These are phyloP conservation scores for Tulasnella sp. DNA, from an alignment of 768 basidiomycete species.

Conservation along the genomic window DNA sequence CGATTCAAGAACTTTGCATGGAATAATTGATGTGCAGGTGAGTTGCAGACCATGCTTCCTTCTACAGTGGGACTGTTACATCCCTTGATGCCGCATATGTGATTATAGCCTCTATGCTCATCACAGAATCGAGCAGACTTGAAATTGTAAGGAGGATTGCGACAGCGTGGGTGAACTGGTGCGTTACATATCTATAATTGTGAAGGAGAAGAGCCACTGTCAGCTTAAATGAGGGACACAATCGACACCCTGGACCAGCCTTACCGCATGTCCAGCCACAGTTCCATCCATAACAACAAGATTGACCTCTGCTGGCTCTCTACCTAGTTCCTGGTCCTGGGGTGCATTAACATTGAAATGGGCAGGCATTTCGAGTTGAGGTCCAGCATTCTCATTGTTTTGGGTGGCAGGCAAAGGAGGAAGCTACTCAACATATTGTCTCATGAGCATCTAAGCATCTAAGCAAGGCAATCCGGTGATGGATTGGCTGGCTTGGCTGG, in stretches of 20 bases:
- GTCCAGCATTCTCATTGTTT: too few relatives aligned
- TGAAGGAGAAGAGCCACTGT: slow-evolving; percentile 16
- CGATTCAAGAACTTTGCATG: slow-evolving; percentile 15
- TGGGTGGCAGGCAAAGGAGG: too few relatives aligned
- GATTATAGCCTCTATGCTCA: slow-evolving; percentile 17
- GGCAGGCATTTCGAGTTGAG: too few relatives aligned
- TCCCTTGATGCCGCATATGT: slow-evolving; percentile 23
- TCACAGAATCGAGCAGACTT: slow-evolving; percentile 25
- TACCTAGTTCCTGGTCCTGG: background rate
- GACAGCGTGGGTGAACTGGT: slow-evolving; percentile 20
- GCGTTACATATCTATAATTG: slow-evolving; percentile 15
- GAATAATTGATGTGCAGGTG: slow-evolving; percentile 19
- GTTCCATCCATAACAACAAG: slow-evolving; percentile 29
- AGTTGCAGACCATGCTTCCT: slow-evolving; percentile 19
- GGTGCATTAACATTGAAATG: too few relatives aligned
- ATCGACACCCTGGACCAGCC: slow-evolving; percentile 5
- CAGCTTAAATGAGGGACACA: too few relatives aligned
- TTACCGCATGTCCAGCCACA: slow-evolving; percentile 21
- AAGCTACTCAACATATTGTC: too few relatives aligned
- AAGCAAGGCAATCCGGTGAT: too few relatives aligned
- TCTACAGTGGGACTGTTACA: slow-evolving; percentile 17
- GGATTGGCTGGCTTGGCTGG: too few relatives aligned
- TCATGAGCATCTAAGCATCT: too few relatives aligned
- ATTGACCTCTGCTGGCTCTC: slow-evolving; percentile 21
- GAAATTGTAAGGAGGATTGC: slow-evolving; percentile 22